Percentiles rank a stretch among this genome's conserved stretches.
phyloP scores from a whole-genome alignment of 192 early-diverging fungal species.

The Coemansia sp. region DNA sequence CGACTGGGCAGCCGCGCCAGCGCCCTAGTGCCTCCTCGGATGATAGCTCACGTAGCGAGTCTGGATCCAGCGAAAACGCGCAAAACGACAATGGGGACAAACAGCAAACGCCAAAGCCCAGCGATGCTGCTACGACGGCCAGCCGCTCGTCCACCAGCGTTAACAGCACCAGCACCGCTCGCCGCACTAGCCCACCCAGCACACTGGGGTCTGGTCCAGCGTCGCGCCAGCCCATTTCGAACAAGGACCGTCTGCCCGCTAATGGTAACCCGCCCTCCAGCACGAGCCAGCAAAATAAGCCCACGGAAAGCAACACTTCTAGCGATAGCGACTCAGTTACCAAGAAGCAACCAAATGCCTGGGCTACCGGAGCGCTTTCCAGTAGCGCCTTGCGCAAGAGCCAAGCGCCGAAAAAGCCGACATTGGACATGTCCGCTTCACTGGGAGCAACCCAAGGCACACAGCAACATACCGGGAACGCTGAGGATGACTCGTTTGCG shows the following conservation, averaged over 20 bases:
- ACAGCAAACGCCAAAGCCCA: conserved; percentile 1
- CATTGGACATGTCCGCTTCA: background rate
- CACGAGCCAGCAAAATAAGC: conserved; percentile 2
- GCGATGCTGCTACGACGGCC: background rate
- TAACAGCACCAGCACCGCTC: background rate
- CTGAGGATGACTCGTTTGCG: conserved; percentile 8
- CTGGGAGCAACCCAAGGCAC: background rate
- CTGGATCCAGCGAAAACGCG: conserved; percentile 14
- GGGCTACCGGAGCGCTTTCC: conserved; percentile 18
- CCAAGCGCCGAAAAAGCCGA: conserved; percentile 1
- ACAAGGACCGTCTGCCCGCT: background rate
- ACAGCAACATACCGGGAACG: conserved; percentile 1
- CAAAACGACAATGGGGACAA: conserved; percentile 10
- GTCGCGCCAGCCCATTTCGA: background rate
- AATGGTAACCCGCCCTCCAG: background rate
- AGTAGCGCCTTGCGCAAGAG: conserved; percentile 8
- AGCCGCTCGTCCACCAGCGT: conserved; percentile 5
- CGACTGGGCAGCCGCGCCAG: conserved; percentile 12
- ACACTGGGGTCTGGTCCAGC: conserved; percentile 2
- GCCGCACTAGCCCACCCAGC: conserved; percentile 9
- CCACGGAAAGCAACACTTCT: background rate
- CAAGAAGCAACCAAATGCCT: conserved; percentile 6
- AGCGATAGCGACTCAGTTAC: conserved; percentile 4
- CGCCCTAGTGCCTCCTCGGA: conserved; percentile 7
- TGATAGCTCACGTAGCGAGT: background rate